A percentile compares a stretch with the other conserved stretches of the same genome.
phyloP scores from a whole-genome alignment of 176 grass and related monocot genomes.

The Triticum dicoccoides region DNA sequence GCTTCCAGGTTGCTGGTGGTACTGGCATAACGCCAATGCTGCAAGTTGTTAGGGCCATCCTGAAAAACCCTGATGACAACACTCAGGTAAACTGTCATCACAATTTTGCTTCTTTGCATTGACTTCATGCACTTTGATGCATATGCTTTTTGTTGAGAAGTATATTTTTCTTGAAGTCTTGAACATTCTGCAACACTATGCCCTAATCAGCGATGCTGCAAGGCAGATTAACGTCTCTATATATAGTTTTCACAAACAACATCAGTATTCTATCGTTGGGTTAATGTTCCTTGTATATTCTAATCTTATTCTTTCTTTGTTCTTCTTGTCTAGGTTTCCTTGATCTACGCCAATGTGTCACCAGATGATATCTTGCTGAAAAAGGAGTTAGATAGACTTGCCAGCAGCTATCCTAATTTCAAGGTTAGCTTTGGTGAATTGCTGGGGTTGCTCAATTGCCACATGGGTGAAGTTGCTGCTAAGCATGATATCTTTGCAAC shows the following conservation, averaged over 20 bases:
- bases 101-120: neutral
- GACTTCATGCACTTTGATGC: neutral
- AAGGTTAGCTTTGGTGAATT: conserved; percentile 53
- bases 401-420: conserved; percentile 89
- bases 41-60: conserved; percentile 90
- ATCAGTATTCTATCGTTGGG: neutral
- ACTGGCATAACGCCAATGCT: conserved; percentile 96
- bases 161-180: conserved; percentile 18
- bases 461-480: neutral
- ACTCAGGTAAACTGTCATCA: conserved; percentile 59
- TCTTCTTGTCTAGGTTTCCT: conserved; percentile 63
- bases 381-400: conserved; percentile 84
- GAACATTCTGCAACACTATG: neutral
- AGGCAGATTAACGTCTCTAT: neutral
- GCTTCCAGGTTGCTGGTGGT: conserved; percentile 80
- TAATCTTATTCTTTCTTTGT: conserved; percentile 10
- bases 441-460: neutral
- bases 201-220: neutral
- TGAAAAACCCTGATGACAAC: conserved; percentile 95
- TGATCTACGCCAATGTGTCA: conserved; percentile 91
- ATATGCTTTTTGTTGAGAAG: neutral
- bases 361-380: conserved; percentile 96
- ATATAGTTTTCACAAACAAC: neutral
- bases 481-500: neutral
- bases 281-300: conserved; percentile 16